Conservation (phyloP, 257 asterid genomes). For the Solanum medicagineum region DNA sequence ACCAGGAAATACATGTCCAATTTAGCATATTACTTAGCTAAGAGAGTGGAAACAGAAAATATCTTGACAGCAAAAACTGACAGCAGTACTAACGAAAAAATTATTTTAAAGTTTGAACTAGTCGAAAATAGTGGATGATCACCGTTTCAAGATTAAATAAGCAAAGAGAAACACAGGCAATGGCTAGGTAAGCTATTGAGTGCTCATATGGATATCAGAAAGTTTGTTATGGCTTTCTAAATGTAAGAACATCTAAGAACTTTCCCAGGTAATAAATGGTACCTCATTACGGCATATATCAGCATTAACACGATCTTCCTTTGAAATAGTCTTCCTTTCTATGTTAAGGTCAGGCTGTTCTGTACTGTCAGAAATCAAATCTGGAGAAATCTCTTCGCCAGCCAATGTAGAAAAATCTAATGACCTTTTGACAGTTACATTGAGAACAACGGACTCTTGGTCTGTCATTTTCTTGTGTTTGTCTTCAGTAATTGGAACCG, state of each 20-base stretch:
- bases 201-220: background rate
- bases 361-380: background rate
- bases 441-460: slow-evolving; percentile 28
- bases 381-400: slow-evolving; percentile 7
- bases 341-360: background rate
- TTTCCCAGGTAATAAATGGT: background rate
- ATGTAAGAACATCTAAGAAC: background rate
- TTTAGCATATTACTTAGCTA: background rate
- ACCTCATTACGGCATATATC: background rate
- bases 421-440: slow-evolving; percentile 54
- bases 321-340: background rate
- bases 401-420: slow-evolving; percentile 39
- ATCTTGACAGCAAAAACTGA: background rate
- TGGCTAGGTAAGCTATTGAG: background rate
- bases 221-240: background rate
- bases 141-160: background rate
- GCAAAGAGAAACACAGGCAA: background rate
- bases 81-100: background rate
- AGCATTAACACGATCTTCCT: background rate
- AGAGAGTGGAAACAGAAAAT: background rate
- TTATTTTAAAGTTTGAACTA: background rate
- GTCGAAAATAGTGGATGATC: background rate
- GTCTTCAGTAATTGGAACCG: slow-evolving; percentile 48
- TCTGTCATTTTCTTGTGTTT: slow-evolving; percentile 27
- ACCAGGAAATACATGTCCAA: background rate